Conservation (phyloP, 176 grass and related monocot genomes). For the Cymbopogon citratus region DNA sequence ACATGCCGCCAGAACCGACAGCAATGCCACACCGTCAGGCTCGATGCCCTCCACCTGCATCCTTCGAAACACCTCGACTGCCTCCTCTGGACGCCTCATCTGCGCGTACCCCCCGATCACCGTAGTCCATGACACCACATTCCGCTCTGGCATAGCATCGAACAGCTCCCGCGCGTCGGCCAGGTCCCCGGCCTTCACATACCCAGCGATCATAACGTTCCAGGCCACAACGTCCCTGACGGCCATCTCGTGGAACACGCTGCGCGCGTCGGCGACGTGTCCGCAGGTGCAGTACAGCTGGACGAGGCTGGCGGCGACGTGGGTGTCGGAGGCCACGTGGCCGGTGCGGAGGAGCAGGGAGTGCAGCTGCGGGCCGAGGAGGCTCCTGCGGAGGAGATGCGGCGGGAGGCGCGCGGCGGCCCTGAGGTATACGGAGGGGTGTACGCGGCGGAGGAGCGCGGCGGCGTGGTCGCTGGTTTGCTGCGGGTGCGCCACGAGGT, state of each 20-base stretch:
- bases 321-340: slow-evolving; percentile 24
- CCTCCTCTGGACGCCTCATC: slow-evolving; percentile 50
- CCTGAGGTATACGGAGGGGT: slow-evolving; percentile 27
- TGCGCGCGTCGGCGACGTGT: slow-evolving; percentile 23
- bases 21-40: slow-evolving; percentile 56
- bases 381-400: background rate
- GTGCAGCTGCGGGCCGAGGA: slow-evolving; percentile 49
- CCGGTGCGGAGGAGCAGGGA: slow-evolving; percentile 32
- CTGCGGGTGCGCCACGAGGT: slow-evolving; percentile 10
- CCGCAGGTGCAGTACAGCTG: slow-evolving; percentile 42
- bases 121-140: slow-evolving; percentile 69
- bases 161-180: slow-evolving; percentile 39
- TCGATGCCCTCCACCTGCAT: slow-evolving; percentile 64
- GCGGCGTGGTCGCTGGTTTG: background rate
- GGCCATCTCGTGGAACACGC: slow-evolving; percentile 53
- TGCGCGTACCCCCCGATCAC: slow-evolving; percentile 49
- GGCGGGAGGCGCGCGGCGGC: background rate
- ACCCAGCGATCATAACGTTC: slow-evolving; percentile 58
- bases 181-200: slow-evolving; percentile 46
- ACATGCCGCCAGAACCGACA: slow-evolving; percentile 61
- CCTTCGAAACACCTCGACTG: slow-evolving; percentile 52
- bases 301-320: slow-evolving; percentile 48
- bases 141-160: slow-evolving; percentile 57
- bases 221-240: slow-evolving; percentile 50
- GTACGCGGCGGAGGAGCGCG: slow-evolving; percentile 15